Base-by-base conservation (phyloP, 2,329 filamentous ascomycete genomes). In the Aspergillus texensis region DNA sequence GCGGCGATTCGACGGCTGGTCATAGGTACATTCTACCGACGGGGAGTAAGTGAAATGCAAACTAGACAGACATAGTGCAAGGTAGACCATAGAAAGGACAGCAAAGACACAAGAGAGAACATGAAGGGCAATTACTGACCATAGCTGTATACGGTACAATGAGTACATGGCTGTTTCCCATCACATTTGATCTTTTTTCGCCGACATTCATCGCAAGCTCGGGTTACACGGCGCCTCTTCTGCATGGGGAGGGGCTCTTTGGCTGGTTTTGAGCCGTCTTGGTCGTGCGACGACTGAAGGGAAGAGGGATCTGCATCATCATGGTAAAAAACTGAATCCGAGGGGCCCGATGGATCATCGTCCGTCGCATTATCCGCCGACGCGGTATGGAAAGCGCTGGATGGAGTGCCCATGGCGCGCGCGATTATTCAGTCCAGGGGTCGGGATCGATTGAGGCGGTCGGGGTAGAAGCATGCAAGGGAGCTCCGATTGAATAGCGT, bases 71-170 rank as follows among this genome's bases (percentile, higher is more conserved):
- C 2, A 24, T 45, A 10, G 4, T 24, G 21, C 21, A 9, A 6
- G 41, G 41, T n/a, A n/a, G n/a, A 8, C 5, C n/a, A n/a, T n/a
- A n/a, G 43, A 10, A 24, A 14, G 6, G n/a, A 6, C n/a, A 3
- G 4, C n/a, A 24, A 46, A 24, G 10, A 26, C n/a, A 46, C 32
- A 26, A 21, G n/a, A 19, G 28, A n/a, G 21, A n/a, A 12, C 30
- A 8, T n/a, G 46, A 16, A 14, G 34, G 45, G 32, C 12, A 36
- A 36, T 16, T 46, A 71, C 85, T 75, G 85, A 97, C 95, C 94
- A 83, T 99, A 99, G 77, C 93, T 97, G 79, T 99, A 99, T 57
- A 98, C 93, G 12, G 94, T 96, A 78, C 95, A 99, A 79, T 98
- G 95, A 0, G 94, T 97, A 79, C 92, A 95, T 11, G 92, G 92